A percentile compares a stretch with the other conserved stretches of the same genome.
Conservation (phyloP, 805 yeast genomes). For the Wickerhamiella azyma region DNA sequence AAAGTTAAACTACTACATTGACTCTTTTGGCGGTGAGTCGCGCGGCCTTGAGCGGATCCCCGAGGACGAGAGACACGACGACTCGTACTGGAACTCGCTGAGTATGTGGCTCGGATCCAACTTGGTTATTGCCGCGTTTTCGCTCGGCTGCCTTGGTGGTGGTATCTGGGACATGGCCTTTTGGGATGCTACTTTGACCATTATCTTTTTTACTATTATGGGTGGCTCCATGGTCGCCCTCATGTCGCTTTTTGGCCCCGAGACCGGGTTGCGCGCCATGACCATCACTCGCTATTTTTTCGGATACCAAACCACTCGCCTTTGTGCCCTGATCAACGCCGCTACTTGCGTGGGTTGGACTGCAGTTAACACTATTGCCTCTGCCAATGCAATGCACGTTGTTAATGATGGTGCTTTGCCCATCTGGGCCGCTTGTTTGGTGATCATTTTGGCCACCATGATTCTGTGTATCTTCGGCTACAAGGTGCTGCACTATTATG, state of each 20-base stretch:
- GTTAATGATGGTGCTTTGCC: conserved; percentile 58
- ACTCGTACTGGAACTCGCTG: conserved; percentile 54
- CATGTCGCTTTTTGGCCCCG: conserved; percentile 71
- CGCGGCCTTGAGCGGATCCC: conserved; percentile 74
- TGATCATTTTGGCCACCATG: conserved; percentile 52
- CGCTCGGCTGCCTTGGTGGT: conserved; percentile 29
- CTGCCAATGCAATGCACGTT: conserved; percentile 70
- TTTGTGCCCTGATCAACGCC: conserved; percentile 63
- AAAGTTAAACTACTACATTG: conserved; percentile 16
- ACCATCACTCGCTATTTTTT: conserved; percentile 61
- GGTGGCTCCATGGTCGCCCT: conserved; percentile 74
- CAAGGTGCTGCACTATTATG: conserved; percentile 62
- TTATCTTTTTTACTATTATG: conserved; percentile 57
- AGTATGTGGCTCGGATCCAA: conserved; percentile 89
- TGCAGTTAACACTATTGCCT: conserved; percentile 79
- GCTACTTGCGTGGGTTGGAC: conserved; percentile 93
- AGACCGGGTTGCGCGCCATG: conserved; percentile 80
- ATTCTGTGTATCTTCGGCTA: conserved; percentile 74
- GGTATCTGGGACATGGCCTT: conserved; percentile 55
- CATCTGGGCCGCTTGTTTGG: conserved; percentile 81
- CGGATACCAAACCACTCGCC: conserved; percentile 63
- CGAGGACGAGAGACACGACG: conserved; percentile 63
- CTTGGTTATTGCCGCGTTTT: conserved; percentile 39
- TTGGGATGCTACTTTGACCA: conserved; percentile 53
- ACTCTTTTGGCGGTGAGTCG: conserved; percentile 31